Percentiles rank a stretch among this genome's conserved stretches.
Conservation (phyloP, 305 asterid genomes). For the Fraxinus dipetala region DNA sequence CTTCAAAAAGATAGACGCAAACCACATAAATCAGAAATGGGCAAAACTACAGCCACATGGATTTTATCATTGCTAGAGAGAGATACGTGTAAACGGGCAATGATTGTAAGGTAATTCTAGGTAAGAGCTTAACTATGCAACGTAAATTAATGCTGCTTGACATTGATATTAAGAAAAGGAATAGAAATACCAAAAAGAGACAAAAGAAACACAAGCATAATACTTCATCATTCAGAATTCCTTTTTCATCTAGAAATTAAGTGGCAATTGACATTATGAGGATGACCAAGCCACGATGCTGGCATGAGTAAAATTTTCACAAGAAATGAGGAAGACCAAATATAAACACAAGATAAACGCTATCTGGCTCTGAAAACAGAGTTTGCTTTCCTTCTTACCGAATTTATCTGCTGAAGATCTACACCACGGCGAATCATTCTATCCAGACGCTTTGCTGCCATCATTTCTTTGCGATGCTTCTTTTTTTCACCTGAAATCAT, state of each 20-base stretch:
- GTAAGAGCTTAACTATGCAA: neutral
- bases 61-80: neutral
- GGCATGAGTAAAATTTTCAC: neutral
- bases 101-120: neutral
- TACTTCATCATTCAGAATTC: conserved; percentile 6
- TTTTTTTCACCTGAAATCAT: conserved; percentile 69
- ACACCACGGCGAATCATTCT: conserved; percentile 83
- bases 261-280: neutral
- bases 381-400: conserved; percentile 38
- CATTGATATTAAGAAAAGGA: neutral
- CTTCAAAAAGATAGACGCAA: neutral
- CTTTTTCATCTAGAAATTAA: conserved; percentile 1
- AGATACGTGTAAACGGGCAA: neutral
- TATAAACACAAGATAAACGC: neutral
- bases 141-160: neutral
- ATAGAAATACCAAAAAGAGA: neutral
- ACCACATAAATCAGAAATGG: neutral
- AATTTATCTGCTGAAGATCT: conserved; percentile 78
- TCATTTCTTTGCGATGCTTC: conserved; percentile 76
- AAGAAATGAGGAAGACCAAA: neutral
- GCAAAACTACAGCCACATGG: neutral
- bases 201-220: neutral
- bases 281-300: neutral
- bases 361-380: conserved; percentile 8
- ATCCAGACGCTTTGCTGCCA: conserved; percentile 76